Evolutionary conservation across 2,329 filamentous ascomycete species (phyloP).

Genomic region (Metarhizium brunneum): DNA sequence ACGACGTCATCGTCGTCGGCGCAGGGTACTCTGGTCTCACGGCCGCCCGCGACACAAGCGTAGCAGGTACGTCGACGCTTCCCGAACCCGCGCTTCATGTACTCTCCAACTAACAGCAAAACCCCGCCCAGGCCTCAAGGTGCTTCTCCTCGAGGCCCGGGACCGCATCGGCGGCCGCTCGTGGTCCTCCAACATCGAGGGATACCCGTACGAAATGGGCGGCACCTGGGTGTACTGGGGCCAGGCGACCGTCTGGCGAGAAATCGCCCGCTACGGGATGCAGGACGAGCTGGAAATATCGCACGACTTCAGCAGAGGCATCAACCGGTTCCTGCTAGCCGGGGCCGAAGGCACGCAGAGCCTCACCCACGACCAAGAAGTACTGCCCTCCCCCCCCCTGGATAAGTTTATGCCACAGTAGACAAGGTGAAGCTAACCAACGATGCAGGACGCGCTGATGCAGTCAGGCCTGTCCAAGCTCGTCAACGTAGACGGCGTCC

Average conservation of each 20-base stretch:
- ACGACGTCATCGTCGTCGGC: conserved; percentile 21
- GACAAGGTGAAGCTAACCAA: background rate
- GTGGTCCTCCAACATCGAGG: conserved; percentile 33
- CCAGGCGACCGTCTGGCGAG: conserved; percentile 32
- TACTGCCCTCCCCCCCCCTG: background rate
- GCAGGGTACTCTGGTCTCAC: conserved; percentile 22
- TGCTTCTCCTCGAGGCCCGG: conserved; percentile 35
- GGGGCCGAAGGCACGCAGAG: conserved; percentile 17
- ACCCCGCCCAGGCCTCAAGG: conserved; percentile 19
- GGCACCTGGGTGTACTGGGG: conserved; percentile 40
- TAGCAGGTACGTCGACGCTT: conserved; percentile 15
- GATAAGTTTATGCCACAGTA: background rate
- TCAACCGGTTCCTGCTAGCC: conserved; percentile 31
- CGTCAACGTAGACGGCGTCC: conserved; percentile 34
- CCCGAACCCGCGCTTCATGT: background rate
- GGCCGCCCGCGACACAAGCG: conserved; percentile 17
- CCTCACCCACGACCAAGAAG: conserved; percentile 34
- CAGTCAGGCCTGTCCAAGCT: conserved; percentile 29
- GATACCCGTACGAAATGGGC: conserved; percentile 37
- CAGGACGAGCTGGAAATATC: conserved; percentile 27
- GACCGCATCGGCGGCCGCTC: conserved; percentile 39
- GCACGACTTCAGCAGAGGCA: conserved; percentile 29
- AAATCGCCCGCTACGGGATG: conserved; percentile 37
- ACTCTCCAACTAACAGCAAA: too few relatives aligned
- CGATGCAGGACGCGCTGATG: conserved; percentile 18